Conservation (phyloP, 305 asterid species). For the Plantago coronopus region DNA sequence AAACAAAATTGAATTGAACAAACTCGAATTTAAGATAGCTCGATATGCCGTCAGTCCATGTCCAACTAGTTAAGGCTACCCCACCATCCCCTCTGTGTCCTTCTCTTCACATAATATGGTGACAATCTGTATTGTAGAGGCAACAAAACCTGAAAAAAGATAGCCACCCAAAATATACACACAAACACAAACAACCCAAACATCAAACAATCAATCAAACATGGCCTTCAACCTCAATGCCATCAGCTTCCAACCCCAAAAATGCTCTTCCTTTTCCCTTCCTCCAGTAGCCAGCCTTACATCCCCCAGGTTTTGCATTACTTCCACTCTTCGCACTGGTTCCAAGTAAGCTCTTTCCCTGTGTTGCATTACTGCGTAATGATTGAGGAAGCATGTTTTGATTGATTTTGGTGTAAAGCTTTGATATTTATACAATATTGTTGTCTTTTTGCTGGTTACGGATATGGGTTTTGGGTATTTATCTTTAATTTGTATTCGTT, state of each 20-base stretch:
- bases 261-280: constrained; percentile 45
- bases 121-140: constrained; percentile 41
- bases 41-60: not conserved
- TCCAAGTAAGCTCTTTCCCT: constrained; percentile 36
- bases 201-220: not conserved
- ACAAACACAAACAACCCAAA: no score
- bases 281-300: constrained; percentile 53
- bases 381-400: not conserved
- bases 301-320: constrained; percentile 69
- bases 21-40: not conserved
- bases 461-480: not conserved
- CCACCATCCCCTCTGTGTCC: constrained; percentile 20
- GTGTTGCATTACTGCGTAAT: not conserved
- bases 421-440: not conserved
- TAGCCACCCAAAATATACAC: constrained; percentile 12
- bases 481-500: not conserved
- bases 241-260: constrained; percentile 43
- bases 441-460: not conserved
- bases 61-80: constrained; percentile 18
- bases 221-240: constrained; percentile 70
- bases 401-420: not conserved
- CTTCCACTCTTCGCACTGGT: constrained; percentile 58
- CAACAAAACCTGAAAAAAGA: constrained; percentile 27
- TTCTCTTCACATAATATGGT: constrained; percentile 6
- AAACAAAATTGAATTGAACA: no score